A percentile compares a stretch with the other conserved stretches of the same genome.
Conservation (phyloP, 768 basidiomycete genomes). For the Suillus alpinus region DNA sequence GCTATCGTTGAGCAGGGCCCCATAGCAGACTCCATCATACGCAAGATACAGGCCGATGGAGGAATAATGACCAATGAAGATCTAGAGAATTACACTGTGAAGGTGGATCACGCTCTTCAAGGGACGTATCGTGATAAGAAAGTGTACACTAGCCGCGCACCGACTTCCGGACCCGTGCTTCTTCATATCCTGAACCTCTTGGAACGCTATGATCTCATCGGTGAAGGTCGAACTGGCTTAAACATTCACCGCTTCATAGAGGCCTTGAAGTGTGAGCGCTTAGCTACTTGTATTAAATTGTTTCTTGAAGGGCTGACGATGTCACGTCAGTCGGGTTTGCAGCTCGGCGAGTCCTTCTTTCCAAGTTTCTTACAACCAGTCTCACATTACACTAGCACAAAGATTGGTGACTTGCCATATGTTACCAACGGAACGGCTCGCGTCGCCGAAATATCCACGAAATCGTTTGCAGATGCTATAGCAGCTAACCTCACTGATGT, state of each 20-base stretch:
- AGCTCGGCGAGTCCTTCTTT: constrained; percentile 41
- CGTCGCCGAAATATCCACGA: constrained; percentile 66
- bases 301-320: constrained; percentile 9
- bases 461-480: constrained; percentile 61
- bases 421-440: constrained; percentile 49
- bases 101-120: constrained; percentile 68
- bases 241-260: constrained; percentile 83
- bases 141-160: constrained; percentile 83
- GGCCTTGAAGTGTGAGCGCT: constrained; percentile 69
- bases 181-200: constrained; percentile 90
- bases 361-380: not conserved
- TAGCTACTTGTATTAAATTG: constrained; percentile 8
- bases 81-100: constrained; percentile 65
- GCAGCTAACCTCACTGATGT: constrained; percentile 81
- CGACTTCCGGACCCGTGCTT: constrained; percentile 87
- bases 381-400: constrained; percentile 53
- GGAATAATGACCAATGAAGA: constrained; percentile 81
- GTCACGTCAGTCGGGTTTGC: constrained; percentile 55
- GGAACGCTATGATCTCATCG: constrained; percentile 62
- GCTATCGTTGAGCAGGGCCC: constrained; percentile 49
- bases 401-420: constrained; percentile 73
- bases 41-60: constrained; percentile 66
- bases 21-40: constrained; percentile 77
- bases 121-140: constrained; percentile 76
- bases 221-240: constrained; percentile 52